Evolutionary conservation across 2,329 filamentous ascomycete genomes (phyloP).

Genomic region (Ascosphaera apis): DNA sequence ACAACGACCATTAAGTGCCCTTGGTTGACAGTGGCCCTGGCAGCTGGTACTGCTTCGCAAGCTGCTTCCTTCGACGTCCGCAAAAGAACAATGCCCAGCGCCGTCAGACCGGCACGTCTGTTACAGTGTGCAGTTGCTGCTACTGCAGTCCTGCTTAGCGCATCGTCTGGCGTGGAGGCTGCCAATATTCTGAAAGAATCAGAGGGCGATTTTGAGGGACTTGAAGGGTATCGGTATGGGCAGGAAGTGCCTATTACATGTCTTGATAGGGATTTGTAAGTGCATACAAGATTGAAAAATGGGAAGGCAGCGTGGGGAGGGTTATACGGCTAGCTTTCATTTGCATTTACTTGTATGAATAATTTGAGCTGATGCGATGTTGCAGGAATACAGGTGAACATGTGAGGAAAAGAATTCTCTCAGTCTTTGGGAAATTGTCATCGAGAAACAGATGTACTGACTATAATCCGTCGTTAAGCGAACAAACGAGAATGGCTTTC

Average conservation of each 20-base stretch:
- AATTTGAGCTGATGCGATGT: too few relatives aligned
- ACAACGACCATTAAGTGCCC: too few relatives aligned
- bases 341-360: too few relatives aligned
- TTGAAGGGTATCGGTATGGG: constrained; percentile 23
- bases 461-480: too few relatives aligned
- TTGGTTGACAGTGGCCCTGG: too few relatives aligned
- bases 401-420: too few relatives aligned
- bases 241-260: constrained; percentile 28
- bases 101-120: not conserved
- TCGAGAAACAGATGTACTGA: too few relatives aligned
- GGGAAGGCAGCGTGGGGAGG: too few relatives aligned
- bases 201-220: too few relatives aligned
- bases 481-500: constrained; percentile 45
- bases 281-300: constrained; percentile 2
- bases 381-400: constrained; percentile 69
- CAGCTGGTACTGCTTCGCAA: not conserved
- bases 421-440: too few relatives aligned
- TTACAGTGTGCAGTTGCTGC: not conserved
- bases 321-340: too few relatives aligned
- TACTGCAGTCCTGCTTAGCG: not conserved
- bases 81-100: not conserved
- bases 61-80: not conserved
- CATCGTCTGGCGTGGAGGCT: constrained; percentile 5
- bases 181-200: constrained; percentile 8
- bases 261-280: constrained; percentile 28